Conservation (phyloP, 345 rosid genomes). For the Citrus inodora region DNA sequence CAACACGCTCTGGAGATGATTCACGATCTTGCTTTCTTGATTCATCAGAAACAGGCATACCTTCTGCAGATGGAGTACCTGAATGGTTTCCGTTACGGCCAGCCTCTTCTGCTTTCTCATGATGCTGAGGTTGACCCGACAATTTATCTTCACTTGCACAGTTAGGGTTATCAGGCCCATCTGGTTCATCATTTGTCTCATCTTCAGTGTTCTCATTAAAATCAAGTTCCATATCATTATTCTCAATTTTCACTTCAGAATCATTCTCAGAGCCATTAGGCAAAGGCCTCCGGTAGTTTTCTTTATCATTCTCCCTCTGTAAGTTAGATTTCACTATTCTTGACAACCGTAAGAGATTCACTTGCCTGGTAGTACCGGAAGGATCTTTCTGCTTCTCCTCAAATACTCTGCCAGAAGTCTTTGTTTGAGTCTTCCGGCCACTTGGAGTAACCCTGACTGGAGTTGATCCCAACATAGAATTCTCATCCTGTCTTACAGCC, state of each 20-base stretch:
- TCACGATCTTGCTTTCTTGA: constrained; percentile 49
- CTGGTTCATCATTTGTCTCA: constrained; percentile 72
- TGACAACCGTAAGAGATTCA: constrained; percentile 88
- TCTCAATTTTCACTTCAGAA: constrained; percentile 88
- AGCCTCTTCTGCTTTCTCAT: constrained; percentile 36
- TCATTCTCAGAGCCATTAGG: constrained; percentile 69
- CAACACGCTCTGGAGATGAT: constrained; percentile 47
- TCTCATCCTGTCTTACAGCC: constrained; percentile 56
- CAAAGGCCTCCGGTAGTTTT: constrained; percentile 85
- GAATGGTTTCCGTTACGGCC: constrained; percentile 33
- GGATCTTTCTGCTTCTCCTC: constrained; percentile 72
- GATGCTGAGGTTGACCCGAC: constrained; percentile 32
- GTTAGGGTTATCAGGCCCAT: constrained; percentile 48
- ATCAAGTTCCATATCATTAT: constrained; percentile 98
- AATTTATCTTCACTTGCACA: constrained; percentile 36
- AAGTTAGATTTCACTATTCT: constrained; percentile 88
- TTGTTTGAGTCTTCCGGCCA: constrained; percentile 55
- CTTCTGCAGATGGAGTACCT: constrained; percentile 33
- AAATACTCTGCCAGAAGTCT: constrained; percentile 45
- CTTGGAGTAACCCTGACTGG: constrained; percentile 59
- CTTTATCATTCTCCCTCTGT: constrained; percentile 95
- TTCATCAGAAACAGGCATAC: constrained; percentile 47
- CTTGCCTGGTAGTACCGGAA: constrained; percentile 53
- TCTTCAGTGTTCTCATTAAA: constrained; percentile 82
- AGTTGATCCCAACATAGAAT: constrained; percentile 48